phyloP scores from a whole-genome alignment of 306 rosid species.

The Sicyos baderoa region DNA sequence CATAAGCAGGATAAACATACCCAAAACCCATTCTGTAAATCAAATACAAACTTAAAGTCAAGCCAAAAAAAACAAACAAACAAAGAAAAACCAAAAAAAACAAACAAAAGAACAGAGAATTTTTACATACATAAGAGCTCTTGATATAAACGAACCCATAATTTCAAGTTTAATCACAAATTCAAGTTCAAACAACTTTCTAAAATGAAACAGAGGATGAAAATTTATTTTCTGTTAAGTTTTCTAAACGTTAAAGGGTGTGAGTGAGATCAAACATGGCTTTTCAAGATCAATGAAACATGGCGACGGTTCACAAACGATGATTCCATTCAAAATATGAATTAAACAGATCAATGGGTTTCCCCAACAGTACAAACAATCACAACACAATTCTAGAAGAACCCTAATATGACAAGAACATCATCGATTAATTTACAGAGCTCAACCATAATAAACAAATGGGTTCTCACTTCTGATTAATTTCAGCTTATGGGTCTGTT shows the following conservation, averaged over 20 bases:
- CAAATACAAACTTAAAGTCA: neutral
- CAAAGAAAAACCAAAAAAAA: neutral
- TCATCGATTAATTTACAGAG: constrained; percentile 13
- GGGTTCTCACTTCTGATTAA: neutral
- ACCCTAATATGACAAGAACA: neutral
- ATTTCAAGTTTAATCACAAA: constrained; percentile 7
- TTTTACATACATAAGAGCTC: constrained; percentile 24
- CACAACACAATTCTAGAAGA: neutral
- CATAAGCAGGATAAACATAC: constrained; percentile 41
- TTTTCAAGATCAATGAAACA: neutral
- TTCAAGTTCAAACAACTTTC: neutral
- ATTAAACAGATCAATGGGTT: neutral
- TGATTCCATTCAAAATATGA: neutral
- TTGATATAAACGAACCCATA: constrained; percentile 27
- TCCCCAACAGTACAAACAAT: neutral
- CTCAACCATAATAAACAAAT: neutral
- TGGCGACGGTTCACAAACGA: neutral
- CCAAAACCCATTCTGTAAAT: constrained; percentile 36
- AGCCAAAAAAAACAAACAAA: neutral
- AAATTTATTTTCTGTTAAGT: neutral
- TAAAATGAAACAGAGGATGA: neutral
- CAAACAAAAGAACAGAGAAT: neutral
- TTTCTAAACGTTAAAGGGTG: neutral
- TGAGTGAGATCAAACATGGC: constrained; percentile 4
- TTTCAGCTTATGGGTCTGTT: neutral